Conservation (phyloP, 192 early-diverging fungal species). For the Backusella australiensis region DNA sequence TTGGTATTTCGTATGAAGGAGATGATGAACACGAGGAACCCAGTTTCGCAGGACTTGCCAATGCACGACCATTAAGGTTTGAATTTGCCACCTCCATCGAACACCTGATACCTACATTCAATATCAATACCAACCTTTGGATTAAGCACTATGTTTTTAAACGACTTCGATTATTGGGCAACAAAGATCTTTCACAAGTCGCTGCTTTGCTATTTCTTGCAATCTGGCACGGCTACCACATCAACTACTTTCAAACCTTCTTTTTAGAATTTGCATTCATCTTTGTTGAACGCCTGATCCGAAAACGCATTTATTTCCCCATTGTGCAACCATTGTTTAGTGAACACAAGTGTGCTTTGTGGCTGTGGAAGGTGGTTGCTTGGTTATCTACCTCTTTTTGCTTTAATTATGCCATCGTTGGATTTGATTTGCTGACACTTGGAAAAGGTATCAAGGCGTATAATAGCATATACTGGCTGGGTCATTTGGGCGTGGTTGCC, state of each 20-base stretch:
- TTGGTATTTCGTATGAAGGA: slow-evolving; percentile 60
- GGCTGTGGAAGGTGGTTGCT: slow-evolving; percentile 32
- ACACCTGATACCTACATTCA: slow-evolving; percentile 54
- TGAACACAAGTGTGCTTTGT: slow-evolving; percentile 18
- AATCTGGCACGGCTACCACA: slow-evolving; percentile 61
- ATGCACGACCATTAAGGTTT: slow-evolving; percentile 38
- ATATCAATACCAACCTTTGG: slow-evolving; percentile 68
- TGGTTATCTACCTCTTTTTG: slow-evolving; percentile 45
- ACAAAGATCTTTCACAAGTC: slow-evolving; percentile 49
- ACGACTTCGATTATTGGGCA: slow-evolving; percentile 51
- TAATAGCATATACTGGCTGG: slow-evolving; percentile 27
- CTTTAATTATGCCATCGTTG: slow-evolving; percentile 46
- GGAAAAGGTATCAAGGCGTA: slow-evolving; percentile 23
- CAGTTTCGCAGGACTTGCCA: slow-evolving; percentile 53
- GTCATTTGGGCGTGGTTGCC: slow-evolving; percentile 16
- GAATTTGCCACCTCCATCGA: slow-evolving; percentile 53
- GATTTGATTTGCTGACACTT: slow-evolving; percentile 46
- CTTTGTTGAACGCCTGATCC: slow-evolving; percentile 43
- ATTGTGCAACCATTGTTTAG: slow-evolving; percentile 34
- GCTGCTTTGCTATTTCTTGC: slow-evolving; percentile 52
- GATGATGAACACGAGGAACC: slow-evolving; percentile 39
- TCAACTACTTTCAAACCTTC: slow-evolving; percentile 56
- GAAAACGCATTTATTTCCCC: slow-evolving; percentile 27
- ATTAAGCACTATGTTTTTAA: slow-evolving; percentile 62
- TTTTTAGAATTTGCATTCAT: slow-evolving; percentile 56